Percentiles rank a stretch among this genome's conserved stretches.
Conservation (phyloP, 495 filamentous ascomycete genomes). For the Xylaria bambusicola region DNA sequence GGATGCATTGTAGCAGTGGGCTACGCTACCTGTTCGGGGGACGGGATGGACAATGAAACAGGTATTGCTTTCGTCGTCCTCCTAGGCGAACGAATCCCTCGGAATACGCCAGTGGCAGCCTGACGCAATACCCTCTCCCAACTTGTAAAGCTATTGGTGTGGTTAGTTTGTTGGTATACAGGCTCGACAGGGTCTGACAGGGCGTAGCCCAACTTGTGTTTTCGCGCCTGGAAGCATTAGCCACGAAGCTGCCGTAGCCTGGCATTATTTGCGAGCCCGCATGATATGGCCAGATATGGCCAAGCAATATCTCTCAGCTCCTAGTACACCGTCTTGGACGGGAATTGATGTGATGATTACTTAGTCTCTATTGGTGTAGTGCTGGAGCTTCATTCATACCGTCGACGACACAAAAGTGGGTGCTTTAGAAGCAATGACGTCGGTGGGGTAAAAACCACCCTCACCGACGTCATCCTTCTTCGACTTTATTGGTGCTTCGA, state of each 20-base stretch:
- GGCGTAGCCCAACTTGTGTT: too few relatives aligned
- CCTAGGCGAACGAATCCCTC: neutral
- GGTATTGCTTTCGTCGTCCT: neutral
- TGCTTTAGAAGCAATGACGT: slow-evolving; percentile 13
- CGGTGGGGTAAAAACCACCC: slow-evolving; percentile 4
- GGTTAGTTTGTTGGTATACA: too few relatives aligned
- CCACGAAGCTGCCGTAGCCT: too few relatives aligned
- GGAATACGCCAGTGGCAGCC: neutral
- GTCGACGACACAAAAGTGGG: neutral
- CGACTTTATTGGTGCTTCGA: neutral
- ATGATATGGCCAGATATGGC: too few relatives aligned
- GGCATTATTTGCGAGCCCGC: too few relatives aligned
- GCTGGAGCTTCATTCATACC: too few relatives aligned
- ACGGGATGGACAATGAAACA: neutral
- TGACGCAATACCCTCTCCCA: slow-evolving; percentile 12
- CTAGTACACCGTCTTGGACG: too few relatives aligned
- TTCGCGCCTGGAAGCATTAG: too few relatives aligned
- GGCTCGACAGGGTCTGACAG: too few relatives aligned
- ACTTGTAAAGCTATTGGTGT: too few relatives aligned
- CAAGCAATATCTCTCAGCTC: too few relatives aligned
- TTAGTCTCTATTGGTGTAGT: neutral
- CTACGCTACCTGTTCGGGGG: neutral
- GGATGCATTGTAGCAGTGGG: neutral
- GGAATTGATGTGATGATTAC: neutral
- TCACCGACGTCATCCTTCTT: slow-evolving; percentile 7